Percentiles rank a stretch among this genome's conserved stretches.
Conservation (phyloP, 2,329 filamentous ascomycete species). For the Aspergillus ibericus region DNA sequence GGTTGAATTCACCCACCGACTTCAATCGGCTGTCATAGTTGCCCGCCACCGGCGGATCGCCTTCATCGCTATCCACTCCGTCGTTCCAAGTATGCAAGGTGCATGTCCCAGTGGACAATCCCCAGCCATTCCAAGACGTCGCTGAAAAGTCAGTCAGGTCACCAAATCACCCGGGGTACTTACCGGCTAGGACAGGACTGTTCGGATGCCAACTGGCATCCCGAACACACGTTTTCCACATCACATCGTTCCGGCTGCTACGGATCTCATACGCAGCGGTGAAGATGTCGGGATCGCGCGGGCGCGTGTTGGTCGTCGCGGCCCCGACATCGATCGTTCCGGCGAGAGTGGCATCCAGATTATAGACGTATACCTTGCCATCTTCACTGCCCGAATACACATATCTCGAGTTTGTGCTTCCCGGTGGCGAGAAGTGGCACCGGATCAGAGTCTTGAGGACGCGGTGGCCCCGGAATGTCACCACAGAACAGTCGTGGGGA, state of each 20-base stretch:
- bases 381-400: slow-evolving; percentile 91
- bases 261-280: slow-evolving; percentile 59
- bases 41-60: slow-evolving; percentile 57
- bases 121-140: slow-evolving; percentile 79
- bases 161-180: slow-evolving; percentile 27
- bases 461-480: slow-evolving; percentile 88
- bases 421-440: slow-evolving; percentile 89
- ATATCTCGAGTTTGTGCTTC: slow-evolving; percentile 83
- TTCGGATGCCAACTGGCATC: slow-evolving; percentile 91
- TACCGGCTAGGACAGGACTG: slow-evolving; percentile 73
- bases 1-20: slow-evolving; percentile 48
- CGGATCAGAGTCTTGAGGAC: slow-evolving; percentile 88
- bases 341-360: slow-evolving; percentile 83
- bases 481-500: slow-evolving; percentile 83
- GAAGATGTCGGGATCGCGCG: slow-evolving; percentile 53
- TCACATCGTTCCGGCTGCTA: slow-evolving; percentile 51
- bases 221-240: slow-evolving; percentile 76
- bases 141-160: slow-evolving; percentile 55
- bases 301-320: slow-evolving; percentile 65
- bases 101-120: slow-evolving; percentile 71
- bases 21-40: slow-evolving; percentile 62
- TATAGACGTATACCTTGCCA: slow-evolving; percentile 88
- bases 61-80: slow-evolving; percentile 62
- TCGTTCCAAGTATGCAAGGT: slow-evolving; percentile 78
- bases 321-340: slow-evolving; percentile 73